Evolutionary conservation across 495 filamentous ascomycete species (phyloP), one percentile per base, ranked within the genome.

Genomic region (Opeltia flavorubescens): DNA sequence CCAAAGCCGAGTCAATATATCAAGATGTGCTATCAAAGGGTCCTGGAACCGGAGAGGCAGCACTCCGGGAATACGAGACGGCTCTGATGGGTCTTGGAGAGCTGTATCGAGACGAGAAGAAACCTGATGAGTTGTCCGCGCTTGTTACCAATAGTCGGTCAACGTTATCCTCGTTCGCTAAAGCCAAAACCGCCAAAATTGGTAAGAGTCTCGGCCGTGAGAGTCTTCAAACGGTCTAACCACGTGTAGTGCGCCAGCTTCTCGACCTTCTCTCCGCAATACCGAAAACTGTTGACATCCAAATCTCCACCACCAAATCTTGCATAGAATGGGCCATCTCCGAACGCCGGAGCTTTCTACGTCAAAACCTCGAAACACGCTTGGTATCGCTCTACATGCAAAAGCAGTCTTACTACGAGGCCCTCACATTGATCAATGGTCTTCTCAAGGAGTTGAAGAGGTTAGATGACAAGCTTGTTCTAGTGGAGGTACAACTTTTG

Each of bases 291-390:
- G 77, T 82, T 64, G 89, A 95, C 53, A 85, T 84, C 64, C 91
- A 96, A 68, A 82, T 89, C 55, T 67, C 83, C 62, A 84, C 94
- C 53, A 96, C 93, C 51, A 89, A 89, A 65, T 94, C 88, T 58
- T 95, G 88, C 70, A 96, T 99, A 74, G 91, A 96, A 73, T 99
- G 91, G 91, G 91, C 91, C 34, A 81, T 89, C 47, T 81, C 86
- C 31, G 88, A 95, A 66, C 80, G 84, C 43, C 82, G 89, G 51
- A 82, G 84, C 36, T 99, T 99, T 75, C 78, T 96, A 41, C 88
- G 91, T 44, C 91, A 99, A 70, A 91, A 89, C 66, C 86, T 99
- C 62, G 87, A 99, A 72, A 93, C 89, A 47, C 84, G 91, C 48
- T 80, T 99, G 40, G 89, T 96, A 47, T 72, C 77, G 25, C 80